Percentiles rank a stretch among this genome's conserved stretches.
phyloP scores from a whole-genome alignment of 805 yeast genomes.

The Starmerella vaccinii region DNA sequence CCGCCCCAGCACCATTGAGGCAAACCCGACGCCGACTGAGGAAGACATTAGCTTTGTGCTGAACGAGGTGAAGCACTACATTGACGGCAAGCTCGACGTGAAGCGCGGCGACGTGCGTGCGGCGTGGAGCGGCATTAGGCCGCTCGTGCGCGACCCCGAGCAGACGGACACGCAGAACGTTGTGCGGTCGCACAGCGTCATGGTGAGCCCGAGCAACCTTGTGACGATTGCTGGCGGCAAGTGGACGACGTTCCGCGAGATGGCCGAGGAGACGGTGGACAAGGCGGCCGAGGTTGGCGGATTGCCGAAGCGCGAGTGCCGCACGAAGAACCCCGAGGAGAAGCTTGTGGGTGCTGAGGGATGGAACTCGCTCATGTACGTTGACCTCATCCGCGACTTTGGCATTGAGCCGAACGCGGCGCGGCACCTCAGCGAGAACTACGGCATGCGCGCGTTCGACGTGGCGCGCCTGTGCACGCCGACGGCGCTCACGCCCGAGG shows the following conservation, averaged over 20 bases:
- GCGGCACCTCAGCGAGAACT: constrained; percentile 70
- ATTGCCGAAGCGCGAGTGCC: constrained; percentile 37
- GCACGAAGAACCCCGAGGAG: constrained; percentile 36
- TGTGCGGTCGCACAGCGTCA: constrained; percentile 79
- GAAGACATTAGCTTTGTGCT: constrained; percentile 81
- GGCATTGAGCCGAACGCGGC: constrained; percentile 64
- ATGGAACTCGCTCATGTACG: constrained; percentile 61
- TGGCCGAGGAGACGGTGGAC: constrained; percentile 91
- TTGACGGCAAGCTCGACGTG: constrained; percentile 64
- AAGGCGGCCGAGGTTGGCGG: constrained; percentile 39
- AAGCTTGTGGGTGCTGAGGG: constrained; percentile 72
- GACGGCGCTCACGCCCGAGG: constrained; percentile 29
- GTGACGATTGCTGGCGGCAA: constrained; percentile 92
- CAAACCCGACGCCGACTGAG: constrained; percentile 69
- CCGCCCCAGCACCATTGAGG: constrained; percentile 45
- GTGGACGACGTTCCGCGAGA: constrained; percentile 97
- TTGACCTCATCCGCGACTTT: constrained; percentile 72
- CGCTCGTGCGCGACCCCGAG: constrained; percentile 70
- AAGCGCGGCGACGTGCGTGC: constrained; percentile 81
- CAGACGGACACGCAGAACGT: constrained; percentile 66
- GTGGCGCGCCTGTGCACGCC: constrained; percentile 50
- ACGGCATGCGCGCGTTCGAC: constrained; percentile 69
- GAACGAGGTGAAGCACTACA: constrained; percentile 78
- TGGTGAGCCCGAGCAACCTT: constrained; percentile 61
- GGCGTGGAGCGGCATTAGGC: constrained; percentile 97